Evolutionary conservation across 169 alveolate genomes (phyloP), one percentile per base, ranked within the genome.

Genomic region (Theileria equi): DNA sequence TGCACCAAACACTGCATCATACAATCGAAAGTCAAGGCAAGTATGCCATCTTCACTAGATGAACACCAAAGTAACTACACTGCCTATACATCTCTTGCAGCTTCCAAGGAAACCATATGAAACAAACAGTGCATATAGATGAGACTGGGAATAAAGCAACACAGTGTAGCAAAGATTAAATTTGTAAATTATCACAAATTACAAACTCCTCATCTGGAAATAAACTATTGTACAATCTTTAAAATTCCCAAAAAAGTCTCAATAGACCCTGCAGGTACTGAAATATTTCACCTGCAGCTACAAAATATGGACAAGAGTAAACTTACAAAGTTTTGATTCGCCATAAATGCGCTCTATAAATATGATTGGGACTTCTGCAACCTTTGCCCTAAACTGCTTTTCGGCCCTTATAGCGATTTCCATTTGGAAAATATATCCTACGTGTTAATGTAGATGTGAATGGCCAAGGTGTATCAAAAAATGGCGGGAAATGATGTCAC

Each of bases 261-360:
- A 55, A 13, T 1, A 76, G 70, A 26, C 80, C 76, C 11, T 23
- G 7, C 3, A 76, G 32, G 25, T 32, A 65, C 8, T 67, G 54
- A 23, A 52, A 29, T 6, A 76, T 31, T 41, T 76, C 85, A 45
- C 13, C 19, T 7, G 25, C 38, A 10, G 76, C 85, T 76, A 52
- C 2, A 26, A 11, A 38, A 29, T 10, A 0, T 7, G 6, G 28
- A 1, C 10, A 26, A 2, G 23, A 0, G 2, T 36, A 7, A 1
- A 28, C 80, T 11, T 29, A 76, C 85, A 97, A 19, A 97, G 81
- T 80, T 97, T 97, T 17, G 98, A 91, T 60, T 86, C 89, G 40
- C 99, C 99, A 82, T 88, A 95, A 4, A 97, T 74, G 72, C 99
- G 88, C 73, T 97, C 98, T 23, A 94, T 95, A 86, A 97, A 97